phyloP scores from a whole-genome alignment of 2,329 filamentous ascomycete species.

The Verticillium albo-atrum region DNA sequence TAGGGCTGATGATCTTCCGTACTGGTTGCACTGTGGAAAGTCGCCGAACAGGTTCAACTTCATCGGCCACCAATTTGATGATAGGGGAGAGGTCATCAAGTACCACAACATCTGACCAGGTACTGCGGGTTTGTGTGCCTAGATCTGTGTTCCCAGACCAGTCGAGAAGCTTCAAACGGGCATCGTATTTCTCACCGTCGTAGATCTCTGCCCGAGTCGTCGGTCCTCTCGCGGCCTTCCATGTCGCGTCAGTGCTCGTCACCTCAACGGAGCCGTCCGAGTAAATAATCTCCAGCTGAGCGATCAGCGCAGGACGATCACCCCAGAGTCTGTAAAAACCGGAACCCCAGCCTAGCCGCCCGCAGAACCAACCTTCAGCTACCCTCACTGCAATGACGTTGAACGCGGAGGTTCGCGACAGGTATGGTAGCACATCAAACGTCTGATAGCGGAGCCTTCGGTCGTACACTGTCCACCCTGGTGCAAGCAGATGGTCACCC shows the following conservation, averaged over 20 bases:
- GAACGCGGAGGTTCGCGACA: constrained; percentile 24
- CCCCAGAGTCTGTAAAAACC: constrained; percentile 19
- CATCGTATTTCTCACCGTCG: constrained; percentile 9
- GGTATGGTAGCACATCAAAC: constrained; percentile 40
- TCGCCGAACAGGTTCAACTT: too few species aligned
- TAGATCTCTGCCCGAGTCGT: constrained; percentile 7
- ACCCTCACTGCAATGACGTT: constrained; percentile 34
- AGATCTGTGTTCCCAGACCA: not conserved
- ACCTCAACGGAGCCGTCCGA: not conserved
- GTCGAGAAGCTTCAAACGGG: not conserved
- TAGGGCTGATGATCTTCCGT: constrained; percentile 21
- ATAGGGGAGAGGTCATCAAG: too few species aligned
- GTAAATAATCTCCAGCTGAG: constrained; percentile 1
- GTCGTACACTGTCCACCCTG: constrained; percentile 48
- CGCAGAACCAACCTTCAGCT: constrained; percentile 39
- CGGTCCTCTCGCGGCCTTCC: constrained; percentile 1
- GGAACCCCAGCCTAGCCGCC: constrained; percentile 17
- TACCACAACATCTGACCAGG: too few species aligned
- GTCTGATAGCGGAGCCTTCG: constrained; percentile 46
- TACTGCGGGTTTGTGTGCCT: not conserved
- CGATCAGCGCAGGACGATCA: not conserved
- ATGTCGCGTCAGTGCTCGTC: not conserved
- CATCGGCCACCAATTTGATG: too few species aligned
- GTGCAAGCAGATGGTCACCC: constrained; percentile 36
- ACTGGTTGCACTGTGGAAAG: constrained; percentile 3